phyloP scores from a whole-genome alignment of 805 yeast species.

The Ogataea siamensis region DNA sequence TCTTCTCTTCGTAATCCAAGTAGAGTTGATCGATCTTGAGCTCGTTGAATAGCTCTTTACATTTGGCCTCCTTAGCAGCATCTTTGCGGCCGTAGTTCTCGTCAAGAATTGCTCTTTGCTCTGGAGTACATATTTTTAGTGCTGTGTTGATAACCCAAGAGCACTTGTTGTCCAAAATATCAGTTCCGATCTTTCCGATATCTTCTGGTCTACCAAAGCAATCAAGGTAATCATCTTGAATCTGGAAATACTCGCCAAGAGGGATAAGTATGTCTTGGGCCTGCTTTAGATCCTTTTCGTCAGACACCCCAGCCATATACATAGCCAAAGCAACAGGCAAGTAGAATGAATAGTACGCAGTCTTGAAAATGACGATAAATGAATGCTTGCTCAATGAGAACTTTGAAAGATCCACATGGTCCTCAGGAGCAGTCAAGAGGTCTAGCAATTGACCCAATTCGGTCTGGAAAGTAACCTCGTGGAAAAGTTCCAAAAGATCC shows the following conservation, averaged over 20 bases:
- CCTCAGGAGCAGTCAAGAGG: conserved; percentile 96
- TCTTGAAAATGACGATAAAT: conserved; percentile 92
- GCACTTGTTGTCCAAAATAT: conserved; percentile 96
- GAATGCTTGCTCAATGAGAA: conserved; percentile 89
- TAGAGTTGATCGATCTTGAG: conserved; percentile 70
- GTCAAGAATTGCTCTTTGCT: conserved; percentile 80
- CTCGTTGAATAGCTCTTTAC: conserved; percentile 72
- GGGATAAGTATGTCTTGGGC: conserved; percentile 86
- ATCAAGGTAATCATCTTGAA: conserved; percentile 96
- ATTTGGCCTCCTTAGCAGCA: conserved; percentile 58
- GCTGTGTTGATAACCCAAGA: conserved; percentile 98
- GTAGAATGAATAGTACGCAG: conserved; percentile 96
- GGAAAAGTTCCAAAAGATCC: conserved; percentile 89
- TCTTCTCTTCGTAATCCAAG: conserved; percentile 76
- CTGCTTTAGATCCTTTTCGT: conserved; percentile 77
- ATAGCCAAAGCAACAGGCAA: conserved; percentile 96
- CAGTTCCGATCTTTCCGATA: conserved; percentile 98
- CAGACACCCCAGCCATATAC: conserved; percentile 80
- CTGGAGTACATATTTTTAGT: conserved; percentile 68
- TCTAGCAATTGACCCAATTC: conserved; percentile 96
- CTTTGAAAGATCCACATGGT: conserved; percentile 81
- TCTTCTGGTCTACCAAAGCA: conserved; percentile 97
- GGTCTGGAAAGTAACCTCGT: conserved; percentile 95
- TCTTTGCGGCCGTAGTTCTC: conserved; percentile 88
- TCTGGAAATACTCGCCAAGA: conserved; percentile 97